Evolutionary conservation across 768 basidiomycete species (phyloP).

Genomic region (Steccherinum ochraceum): DNA sequence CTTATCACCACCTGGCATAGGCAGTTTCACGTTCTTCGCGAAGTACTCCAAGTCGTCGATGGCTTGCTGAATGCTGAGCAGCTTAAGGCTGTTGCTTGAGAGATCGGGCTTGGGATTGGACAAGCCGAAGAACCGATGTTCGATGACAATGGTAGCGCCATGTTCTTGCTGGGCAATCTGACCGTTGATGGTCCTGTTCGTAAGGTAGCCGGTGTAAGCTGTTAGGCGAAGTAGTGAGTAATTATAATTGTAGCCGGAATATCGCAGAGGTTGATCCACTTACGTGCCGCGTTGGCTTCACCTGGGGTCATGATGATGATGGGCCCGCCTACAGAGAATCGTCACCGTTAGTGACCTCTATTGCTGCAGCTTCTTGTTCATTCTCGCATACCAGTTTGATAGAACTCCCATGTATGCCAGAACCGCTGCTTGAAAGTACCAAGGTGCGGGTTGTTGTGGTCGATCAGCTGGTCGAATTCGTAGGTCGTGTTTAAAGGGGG

Average conservation of each 20-base stretch:
- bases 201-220: slow-evolving; percentile 45
- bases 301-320: slow-evolving; percentile 64
- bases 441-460: slow-evolving; percentile 47
- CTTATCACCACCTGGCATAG: slow-evolving; percentile 59
- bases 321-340: slow-evolving; percentile 35
- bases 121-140: slow-evolving; percentile 72
- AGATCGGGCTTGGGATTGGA: slow-evolving; percentile 66
- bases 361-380: no score
- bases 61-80: slow-evolving; percentile 69
- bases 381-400: slow-evolving; percentile 42
- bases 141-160: slow-evolving; percentile 56
- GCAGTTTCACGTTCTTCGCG: slow-evolving; percentile 55
- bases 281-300: slow-evolving; percentile 48
- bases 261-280: slow-evolving; percentile 7
- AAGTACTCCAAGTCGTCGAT: slow-evolving; percentile 71
- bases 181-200: slow-evolving; percentile 58
- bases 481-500: slow-evolving; percentile 33
- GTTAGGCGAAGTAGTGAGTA: neutral
- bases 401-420: slow-evolving; percentile 66
- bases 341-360: neutral
- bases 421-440: slow-evolving; percentile 77
- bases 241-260: neutral
- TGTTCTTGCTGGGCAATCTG: slow-evolving; percentile 59
- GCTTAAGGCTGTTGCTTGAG: slow-evolving; percentile 44
- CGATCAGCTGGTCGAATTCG: slow-evolving; percentile 48